Evolutionary conservation across 139 green algal species (phyloP).

Genomic region (Picochlorum sp.): DNA sequence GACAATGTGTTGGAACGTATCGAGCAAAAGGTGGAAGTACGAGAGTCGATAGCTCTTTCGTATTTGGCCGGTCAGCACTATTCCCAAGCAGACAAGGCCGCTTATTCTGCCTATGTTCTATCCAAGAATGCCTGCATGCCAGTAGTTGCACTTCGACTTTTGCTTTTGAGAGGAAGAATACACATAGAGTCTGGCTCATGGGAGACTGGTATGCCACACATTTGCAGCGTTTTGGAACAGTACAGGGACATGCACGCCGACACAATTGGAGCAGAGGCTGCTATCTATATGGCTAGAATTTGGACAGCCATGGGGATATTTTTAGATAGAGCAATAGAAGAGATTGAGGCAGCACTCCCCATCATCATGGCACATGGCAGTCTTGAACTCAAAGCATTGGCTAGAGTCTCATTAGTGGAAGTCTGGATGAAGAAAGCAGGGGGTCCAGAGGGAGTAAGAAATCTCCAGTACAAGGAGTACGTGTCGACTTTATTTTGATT

Average conservation of each 20-base stretch:
- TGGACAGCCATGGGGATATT: conserved; percentile 17
- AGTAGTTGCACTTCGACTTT: conserved; percentile 15
- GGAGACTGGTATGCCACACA: conserved; percentile 30
- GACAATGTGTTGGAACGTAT: not conserved
- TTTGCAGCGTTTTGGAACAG: conserved; percentile 19
- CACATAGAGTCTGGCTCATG: conserved; percentile 24
- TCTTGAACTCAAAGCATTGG: conserved; percentile 9
- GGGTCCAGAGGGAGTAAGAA: not conserved
- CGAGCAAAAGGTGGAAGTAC: conserved; percentile 6
- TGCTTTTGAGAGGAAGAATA: conserved; percentile 38
- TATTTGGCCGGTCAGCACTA: not conserved
- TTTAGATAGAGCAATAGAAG: conserved; percentile 6
- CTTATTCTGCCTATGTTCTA: conserved; percentile 10
- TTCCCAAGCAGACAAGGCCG: conserved; percentile 4
- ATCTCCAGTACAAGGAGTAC: too few species aligned
- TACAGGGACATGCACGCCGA: conserved; percentile 21
- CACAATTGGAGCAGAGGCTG: conserved; percentile 31
- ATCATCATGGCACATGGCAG: conserved; percentile 31
- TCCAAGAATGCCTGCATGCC: conserved; percentile 10
- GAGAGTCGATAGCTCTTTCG: not conserved
- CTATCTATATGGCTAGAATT: conserved; percentile 15
- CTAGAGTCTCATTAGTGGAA: conserved; percentile 34
- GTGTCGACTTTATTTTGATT: too few species aligned
- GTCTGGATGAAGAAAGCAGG: conserved; percentile 13
- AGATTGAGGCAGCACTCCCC: conserved; percentile 30